Evolutionary conservation across 1,284 basidiomycete genomes (phyloP).

Genomic region (Puccinia horiana): DNA sequence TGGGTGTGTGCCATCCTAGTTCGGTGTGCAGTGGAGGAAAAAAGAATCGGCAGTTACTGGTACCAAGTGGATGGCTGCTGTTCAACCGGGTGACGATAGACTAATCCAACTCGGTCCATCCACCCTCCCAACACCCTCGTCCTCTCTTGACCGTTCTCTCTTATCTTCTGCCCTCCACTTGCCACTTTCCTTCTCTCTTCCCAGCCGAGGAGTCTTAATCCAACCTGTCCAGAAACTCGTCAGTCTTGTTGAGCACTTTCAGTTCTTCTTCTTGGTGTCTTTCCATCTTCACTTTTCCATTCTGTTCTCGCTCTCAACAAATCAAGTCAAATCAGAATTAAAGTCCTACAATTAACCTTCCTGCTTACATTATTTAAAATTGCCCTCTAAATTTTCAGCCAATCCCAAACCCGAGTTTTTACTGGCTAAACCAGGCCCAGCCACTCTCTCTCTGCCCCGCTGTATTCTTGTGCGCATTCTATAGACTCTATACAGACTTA

Average conservation of each 20-base stretch:
- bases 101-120: slow-evolving; percentile 9
- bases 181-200: not conserved
- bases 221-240: not conserved
- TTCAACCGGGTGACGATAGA: not conserved
- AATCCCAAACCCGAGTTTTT: not conserved
- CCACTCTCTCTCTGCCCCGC: not conserved
- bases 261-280: not conserved
- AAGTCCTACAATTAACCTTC: not conserved
- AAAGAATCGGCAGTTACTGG: not conserved
- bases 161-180: not conserved
- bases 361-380: not conserved
- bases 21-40: not conserved
- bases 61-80: not conserved
- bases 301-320: not conserved
- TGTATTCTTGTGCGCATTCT: not conserved
- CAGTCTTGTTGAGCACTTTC: not conserved
- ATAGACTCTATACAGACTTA: not conserved
- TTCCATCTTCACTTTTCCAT: not conserved
- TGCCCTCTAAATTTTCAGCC: not conserved
- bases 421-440: not conserved
- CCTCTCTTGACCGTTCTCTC: not conserved
- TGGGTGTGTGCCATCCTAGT: not conserved
- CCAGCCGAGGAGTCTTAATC: not conserved
- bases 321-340: too few species aligned
- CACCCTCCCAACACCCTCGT: not conserved